Conservation (phyloP, 495 filamentous ascomycete genomes). For the Alectoria sarmentosa region DNA sequence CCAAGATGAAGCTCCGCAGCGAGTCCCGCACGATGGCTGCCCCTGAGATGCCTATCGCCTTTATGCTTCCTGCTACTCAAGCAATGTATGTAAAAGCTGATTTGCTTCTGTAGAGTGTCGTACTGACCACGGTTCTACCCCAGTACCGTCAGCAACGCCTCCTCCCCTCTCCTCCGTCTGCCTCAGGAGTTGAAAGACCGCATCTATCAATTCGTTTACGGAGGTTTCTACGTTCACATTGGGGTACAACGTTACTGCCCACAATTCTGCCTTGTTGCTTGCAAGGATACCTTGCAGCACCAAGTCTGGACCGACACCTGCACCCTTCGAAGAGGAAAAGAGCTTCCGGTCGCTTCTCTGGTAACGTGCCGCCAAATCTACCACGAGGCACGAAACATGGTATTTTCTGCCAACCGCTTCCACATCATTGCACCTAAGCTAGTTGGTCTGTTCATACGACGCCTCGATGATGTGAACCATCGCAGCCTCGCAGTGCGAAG, state of each 20-base stretch:
- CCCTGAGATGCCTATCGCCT: neutral
- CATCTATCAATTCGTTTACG: neutral
- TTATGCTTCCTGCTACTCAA: neutral
- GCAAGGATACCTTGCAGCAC: too few species aligned
- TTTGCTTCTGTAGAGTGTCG: neutral
- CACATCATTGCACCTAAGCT: neutral
- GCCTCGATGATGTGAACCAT: neutral
- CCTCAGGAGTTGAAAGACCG: slow-evolving; percentile 1
- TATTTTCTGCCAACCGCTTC: neutral
- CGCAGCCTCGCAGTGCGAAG: neutral
- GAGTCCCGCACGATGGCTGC: neutral
- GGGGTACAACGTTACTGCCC: too few species aligned
- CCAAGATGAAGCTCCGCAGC: slow-evolving; percentile 3
- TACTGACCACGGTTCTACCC: neutral
- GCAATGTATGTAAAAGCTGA: neutral
- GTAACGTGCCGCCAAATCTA: slow-evolving; percentile 1
- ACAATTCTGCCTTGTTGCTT: neutral
- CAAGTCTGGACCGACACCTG: too few species aligned
- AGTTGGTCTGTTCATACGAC: neutral
- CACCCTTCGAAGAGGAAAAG: too few species aligned
- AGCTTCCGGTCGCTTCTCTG: neutral
- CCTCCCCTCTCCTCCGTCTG: slow-evolving; percentile 3
- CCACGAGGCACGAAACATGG: neutral
- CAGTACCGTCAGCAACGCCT: neutral
- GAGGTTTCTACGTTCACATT: neutral